Evolutionary conservation across 2,329 filamentous ascomycete species (phyloP).

Genomic region (Aspergillus hiratsukae): DNA sequence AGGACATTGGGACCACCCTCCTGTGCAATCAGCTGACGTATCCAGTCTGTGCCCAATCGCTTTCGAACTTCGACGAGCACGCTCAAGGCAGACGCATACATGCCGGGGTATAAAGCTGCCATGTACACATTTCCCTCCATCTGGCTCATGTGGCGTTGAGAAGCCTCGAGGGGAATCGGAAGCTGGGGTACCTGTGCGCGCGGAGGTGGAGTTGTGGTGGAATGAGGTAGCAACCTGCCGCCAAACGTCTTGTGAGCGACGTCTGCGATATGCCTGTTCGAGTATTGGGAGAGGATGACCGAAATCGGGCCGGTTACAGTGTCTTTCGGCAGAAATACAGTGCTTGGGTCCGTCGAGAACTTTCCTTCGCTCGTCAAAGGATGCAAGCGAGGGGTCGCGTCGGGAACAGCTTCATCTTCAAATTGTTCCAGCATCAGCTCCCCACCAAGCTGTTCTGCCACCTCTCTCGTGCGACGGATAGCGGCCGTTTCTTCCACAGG

Average conservation of each 20-base stretch:
- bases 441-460: slow-evolving; percentile 37
- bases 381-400: slow-evolving; percentile 59
- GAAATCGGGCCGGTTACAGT: slow-evolving; percentile 67
- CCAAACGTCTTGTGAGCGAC: slow-evolving; percentile 72
- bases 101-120: slow-evolving; percentile 56
- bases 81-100: slow-evolving; percentile 55
- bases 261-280: slow-evolving; percentile 69
- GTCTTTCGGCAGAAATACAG: slow-evolving; percentile 68
- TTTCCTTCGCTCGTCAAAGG: slow-evolving; percentile 69
- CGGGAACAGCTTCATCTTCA: slow-evolving; percentile 36
- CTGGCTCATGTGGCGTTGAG: slow-evolving; percentile 53
- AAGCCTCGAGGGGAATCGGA: slow-evolving; percentile 54
- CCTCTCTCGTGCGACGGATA: slow-evolving; percentile 33
- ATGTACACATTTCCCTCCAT: slow-evolving; percentile 60
- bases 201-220: slow-evolving; percentile 63
- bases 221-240: slow-evolving; percentile 69
- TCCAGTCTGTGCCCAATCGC: slow-evolving; percentile 56
- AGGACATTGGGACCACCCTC: slow-evolving; percentile 55
- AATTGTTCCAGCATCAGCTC: slow-evolving; percentile 43
- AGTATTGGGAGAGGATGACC: slow-evolving; percentile 61
- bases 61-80: slow-evolving; percentile 57
- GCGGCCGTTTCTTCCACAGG: slow-evolving; percentile 25
- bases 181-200: slow-evolving; percentile 49
- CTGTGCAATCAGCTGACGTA: slow-evolving; percentile 52
- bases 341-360: slow-evolving; percentile 68